These are phyloP conservation scores for Allomyces javanicus DNA, from an alignment of 192 early-diverging fungal species.

Conservation along the genomic window DNA sequence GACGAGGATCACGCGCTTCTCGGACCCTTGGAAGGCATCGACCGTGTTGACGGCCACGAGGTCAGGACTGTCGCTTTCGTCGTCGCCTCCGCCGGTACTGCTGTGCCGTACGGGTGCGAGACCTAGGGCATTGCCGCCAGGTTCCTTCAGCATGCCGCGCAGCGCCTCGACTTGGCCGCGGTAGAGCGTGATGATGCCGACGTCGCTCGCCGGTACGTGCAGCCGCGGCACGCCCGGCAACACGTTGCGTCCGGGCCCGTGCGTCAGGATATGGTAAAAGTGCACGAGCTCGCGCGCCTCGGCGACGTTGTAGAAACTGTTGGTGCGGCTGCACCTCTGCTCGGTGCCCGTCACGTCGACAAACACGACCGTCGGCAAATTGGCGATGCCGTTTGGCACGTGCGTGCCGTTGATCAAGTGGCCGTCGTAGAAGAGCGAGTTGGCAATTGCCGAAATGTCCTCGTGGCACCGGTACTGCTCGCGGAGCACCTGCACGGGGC, in stretches of 20 bases:
- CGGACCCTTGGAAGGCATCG: conserved; percentile 34
- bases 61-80: no score
- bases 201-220: conserved; percentile 11
- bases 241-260: neutral
- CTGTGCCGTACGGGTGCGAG: neutral
- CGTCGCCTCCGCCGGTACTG: no score
- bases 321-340: conserved; percentile 8
- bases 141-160: neutral
- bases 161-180: conserved; percentile 9
- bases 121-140: conserved; percentile 5
- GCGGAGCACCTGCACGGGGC: neutral
- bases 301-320: conserved; percentile 12
- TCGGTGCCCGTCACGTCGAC: conserved; percentile 6
- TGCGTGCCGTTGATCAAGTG: conserved; percentile 19
- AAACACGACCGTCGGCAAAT: conserved; percentile 16
- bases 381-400: conserved; percentile 22
- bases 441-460: conserved; percentile 21
- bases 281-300: neutral
- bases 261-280: neutral
- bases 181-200: conserved; percentile 11
- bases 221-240: neutral
- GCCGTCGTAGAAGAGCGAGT: conserved; percentile 19
- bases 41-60: conserved; percentile 26
- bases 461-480: conserved; percentile 18
- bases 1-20: conserved; percentile 27